A percentile compares a stretch with the other conserved stretches of the same genome.
Conservation (phyloP, 2,329 filamentous ascomycete species). For the Aspergillus sp. region DNA sequence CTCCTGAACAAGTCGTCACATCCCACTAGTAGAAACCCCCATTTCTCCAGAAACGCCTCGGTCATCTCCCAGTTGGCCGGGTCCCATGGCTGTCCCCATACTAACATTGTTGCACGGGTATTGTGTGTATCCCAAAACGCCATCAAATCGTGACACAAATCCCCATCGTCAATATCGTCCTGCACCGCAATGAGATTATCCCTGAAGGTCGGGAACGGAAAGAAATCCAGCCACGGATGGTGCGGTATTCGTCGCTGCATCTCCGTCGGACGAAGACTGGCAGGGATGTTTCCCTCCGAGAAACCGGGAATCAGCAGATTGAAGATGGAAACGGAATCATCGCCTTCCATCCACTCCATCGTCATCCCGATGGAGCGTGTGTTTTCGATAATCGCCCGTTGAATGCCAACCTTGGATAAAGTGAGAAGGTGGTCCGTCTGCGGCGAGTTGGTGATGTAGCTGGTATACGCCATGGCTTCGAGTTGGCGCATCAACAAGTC, state of each 20-base stretch:
- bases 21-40: constrained; percentile 30
- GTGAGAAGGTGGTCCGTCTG: constrained; percentile 20
- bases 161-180: constrained; percentile 30
- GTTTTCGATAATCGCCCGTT: constrained; percentile 21
- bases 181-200: constrained; percentile 31
- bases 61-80: constrained; percentile 35
- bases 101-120: constrained; percentile 16
- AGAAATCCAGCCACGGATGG: constrained; percentile 37
- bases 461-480: constrained; percentile 3
- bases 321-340: constrained; percentile 15
- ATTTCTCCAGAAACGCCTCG: constrained; percentile 30
- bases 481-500: neutral
- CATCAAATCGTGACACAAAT: constrained; percentile 33
- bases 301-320: constrained; percentile 4
- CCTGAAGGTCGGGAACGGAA: constrained; percentile 37
- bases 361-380: constrained; percentile 16
- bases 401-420: constrained; percentile 21
- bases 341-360: constrained; percentile 6
- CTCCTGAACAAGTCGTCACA: constrained; percentile 5
- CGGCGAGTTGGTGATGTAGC: constrained; percentile 8
- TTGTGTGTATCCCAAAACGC: constrained; percentile 18
- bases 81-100: constrained; percentile 37
- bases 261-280: constrained; percentile 29
- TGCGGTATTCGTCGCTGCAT: constrained; percentile 30
- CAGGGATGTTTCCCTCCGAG: constrained; percentile 9